These are phyloP conservation scores for Gossypium turneri DNA, from an alignment of 345 rosid species.

Conservation along the genomic window DNA sequence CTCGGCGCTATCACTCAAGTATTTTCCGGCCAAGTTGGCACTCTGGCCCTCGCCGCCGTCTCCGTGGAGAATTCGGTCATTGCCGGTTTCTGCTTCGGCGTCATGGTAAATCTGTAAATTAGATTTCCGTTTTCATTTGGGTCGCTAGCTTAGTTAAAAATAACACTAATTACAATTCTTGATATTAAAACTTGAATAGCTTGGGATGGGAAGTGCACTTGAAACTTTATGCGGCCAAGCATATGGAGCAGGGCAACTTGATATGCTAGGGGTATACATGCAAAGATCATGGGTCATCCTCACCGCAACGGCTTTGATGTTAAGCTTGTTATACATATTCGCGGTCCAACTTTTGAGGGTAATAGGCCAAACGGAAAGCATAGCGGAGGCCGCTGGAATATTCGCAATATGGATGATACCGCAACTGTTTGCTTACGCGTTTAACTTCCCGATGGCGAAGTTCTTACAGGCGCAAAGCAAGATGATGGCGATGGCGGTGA, in stretches of 20 bases:
- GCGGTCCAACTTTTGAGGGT: conserved; percentile 43
- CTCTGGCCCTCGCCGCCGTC: conserved; percentile 75
- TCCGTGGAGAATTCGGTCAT: conserved; percentile 87
- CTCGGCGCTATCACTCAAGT: conserved; percentile 90
- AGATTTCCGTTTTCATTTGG: background rate
- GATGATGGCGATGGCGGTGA: conserved; percentile 78
- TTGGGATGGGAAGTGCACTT: conserved; percentile 98
- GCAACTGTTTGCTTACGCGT: conserved; percentile 69
- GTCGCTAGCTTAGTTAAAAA: too few relatives aligned
- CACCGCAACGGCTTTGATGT: conserved; percentile 47
- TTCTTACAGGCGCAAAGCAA: conserved; percentile 92
- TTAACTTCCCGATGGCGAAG: conserved; percentile 76
- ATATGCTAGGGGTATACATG: conserved; percentile 87
- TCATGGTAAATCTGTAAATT: conserved; percentile 42
- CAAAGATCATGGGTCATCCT: conserved; percentile 93
- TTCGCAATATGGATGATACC: conserved; percentile 87
- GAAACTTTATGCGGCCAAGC: conserved; percentile 97
- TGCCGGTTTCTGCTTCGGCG: conserved; percentile 86
- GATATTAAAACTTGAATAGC: conserved; percentile 30
- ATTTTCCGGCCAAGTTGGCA: conserved; percentile 73
- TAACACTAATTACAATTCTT: background rate
- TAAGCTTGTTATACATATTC: conserved; percentile 58
- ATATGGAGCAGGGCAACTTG: conserved; percentile 74
- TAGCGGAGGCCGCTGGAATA: conserved; percentile 65
- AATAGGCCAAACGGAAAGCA: conserved; percentile 66